Evolutionary conservation across 1,284 basidiomycete genomes (phyloP).

Genomic region (Ustanciosporium gigantosporum): DNA sequence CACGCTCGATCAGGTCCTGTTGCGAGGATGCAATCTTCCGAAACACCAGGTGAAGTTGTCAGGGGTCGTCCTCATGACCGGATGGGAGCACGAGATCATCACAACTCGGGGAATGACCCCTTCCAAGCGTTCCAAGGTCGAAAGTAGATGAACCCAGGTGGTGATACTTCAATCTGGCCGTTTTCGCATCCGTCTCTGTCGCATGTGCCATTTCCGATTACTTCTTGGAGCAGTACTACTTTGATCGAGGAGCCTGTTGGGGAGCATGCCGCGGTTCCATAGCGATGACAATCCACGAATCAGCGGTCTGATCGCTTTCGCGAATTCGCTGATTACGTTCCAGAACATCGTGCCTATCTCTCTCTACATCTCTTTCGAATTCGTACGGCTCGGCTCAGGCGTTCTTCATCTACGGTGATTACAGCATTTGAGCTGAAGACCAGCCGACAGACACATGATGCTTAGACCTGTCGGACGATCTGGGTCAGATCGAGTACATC

Average conservation of each 20-base stretch:
- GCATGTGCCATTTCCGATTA: constrained; percentile 81
- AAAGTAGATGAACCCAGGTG: constrained; percentile 94
- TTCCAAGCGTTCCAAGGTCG: constrained; percentile 88
- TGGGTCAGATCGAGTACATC: constrained; percentile 92
- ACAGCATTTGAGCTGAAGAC: constrained; percentile 79
- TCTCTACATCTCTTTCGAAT: constrained; percentile 93
- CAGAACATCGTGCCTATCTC: constrained; percentile 96
- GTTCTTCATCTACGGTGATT: constrained; percentile 73
- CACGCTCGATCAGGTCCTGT: constrained; percentile 79
- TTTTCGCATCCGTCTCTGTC: constrained; percentile 80
- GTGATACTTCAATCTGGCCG: constrained; percentile 72
- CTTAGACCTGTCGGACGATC: constrained; percentile 95
- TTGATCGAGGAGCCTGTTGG: constrained; percentile 71
- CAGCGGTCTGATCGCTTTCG: constrained; percentile 89
- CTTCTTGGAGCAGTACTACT: constrained; percentile 72
- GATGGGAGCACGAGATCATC: constrained; percentile 90
- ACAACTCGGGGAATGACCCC: constrained; percentile 92
- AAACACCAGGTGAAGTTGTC: constrained; percentile 92
- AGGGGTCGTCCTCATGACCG: constrained; percentile 89
- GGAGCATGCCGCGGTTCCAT: constrained; percentile 42
- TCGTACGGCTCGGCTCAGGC: constrained; percentile 78
- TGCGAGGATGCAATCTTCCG: constrained; percentile 85
- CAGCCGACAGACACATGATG: constrained; percentile 79
- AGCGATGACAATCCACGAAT: constrained; percentile 80
- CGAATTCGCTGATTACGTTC: constrained; percentile 80